Base-by-base conservation (phyloP, 768 basidiomycete genomes). In the Cubamyces sp. region DNA sequence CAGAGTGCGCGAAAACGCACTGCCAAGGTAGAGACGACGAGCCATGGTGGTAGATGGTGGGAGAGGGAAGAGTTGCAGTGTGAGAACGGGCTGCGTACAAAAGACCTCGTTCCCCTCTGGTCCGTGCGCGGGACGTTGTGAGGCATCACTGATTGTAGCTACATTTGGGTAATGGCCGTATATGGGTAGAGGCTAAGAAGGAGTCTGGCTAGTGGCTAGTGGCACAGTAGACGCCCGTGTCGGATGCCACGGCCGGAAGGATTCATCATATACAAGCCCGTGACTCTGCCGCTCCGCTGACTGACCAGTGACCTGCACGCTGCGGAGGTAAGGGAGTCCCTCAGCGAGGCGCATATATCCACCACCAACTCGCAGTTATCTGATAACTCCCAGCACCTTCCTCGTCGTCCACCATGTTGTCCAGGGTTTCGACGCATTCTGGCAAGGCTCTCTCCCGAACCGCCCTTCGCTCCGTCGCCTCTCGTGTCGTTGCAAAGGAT, bases 11-110 rank as follows among this genome's bases (percentile, higher is more conserved):
- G 57, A 30, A 46, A 50, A 75, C 84, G 68, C 79, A 92, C 92
- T 87, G 74, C 92, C 92, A 70, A 94, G 88, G 71, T 94, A 94
- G 58, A 94, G 85, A 74, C 92, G 87, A 75, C 90, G 83, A 62
- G 90, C 85, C 92, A 93, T 93, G 71, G 78, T 78, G 75, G 82
- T 57, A 61, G 34, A 34, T 34, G 34, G 34, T 34, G 34, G 34
- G 34, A 48, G 62, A 66, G 47, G 26, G 57, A 47, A 55, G 53
- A 64, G 52, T 19, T 26, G 56, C 37, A 52, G 51, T 57, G 60
- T 46, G 48, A 51, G 57, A 64, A 57, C 11, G 37, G 46, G 43
- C 66, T 54, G 68, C 62, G 66, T 59, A 67, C 60, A 64, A 69
- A 66, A 61, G 65, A 54, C 34, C 52, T 37, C 30, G 37, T 19